Evolutionary conservation across 2,329 filamentous ascomycete genomes (phyloP).

Genomic region (Didymella pinodella): DNA sequence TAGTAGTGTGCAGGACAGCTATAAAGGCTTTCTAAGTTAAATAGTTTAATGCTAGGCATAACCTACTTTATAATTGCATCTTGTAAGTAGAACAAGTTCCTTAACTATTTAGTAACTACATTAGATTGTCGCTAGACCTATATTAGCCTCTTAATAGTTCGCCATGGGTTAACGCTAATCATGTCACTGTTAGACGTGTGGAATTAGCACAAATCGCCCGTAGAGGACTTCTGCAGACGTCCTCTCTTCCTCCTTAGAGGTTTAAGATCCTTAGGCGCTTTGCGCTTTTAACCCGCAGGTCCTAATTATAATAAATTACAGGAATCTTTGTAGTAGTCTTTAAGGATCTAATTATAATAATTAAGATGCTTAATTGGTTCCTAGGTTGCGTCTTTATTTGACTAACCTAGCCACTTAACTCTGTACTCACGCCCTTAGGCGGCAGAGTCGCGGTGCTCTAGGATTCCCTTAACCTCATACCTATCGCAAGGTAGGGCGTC

Average conservation of each 20-base stretch:
- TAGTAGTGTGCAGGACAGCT: background rate
- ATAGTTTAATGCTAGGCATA: conserved; percentile 4
- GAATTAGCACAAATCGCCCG: background rate
- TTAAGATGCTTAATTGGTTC: background rate
- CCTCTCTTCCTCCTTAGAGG: too few species aligned
- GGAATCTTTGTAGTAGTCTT: background rate
- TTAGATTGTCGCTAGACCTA: background rate
- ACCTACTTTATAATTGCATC: background rate
- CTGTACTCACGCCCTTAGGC: background rate
- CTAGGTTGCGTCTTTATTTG: background rate
- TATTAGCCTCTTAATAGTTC: background rate
- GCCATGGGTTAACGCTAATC: background rate
- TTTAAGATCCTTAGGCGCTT: background rate
- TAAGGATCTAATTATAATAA: background rate
- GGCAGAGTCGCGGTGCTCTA: background rate
- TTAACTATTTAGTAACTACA: too few species aligned
- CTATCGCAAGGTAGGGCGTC: background rate
- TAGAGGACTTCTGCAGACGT: too few species aligned
- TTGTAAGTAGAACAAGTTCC: background rate
- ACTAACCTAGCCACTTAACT: background rate
- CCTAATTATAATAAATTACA: background rate
- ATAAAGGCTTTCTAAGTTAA: conserved; percentile 4
- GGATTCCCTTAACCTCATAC: background rate
- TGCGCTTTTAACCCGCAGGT: background rate
- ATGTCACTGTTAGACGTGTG: background rate